These are phyloP conservation scores for Botryotinia narcissicola DNA, from an alignment of 2,329 filamentous ascomycete species.

Conservation along the genomic window DNA sequence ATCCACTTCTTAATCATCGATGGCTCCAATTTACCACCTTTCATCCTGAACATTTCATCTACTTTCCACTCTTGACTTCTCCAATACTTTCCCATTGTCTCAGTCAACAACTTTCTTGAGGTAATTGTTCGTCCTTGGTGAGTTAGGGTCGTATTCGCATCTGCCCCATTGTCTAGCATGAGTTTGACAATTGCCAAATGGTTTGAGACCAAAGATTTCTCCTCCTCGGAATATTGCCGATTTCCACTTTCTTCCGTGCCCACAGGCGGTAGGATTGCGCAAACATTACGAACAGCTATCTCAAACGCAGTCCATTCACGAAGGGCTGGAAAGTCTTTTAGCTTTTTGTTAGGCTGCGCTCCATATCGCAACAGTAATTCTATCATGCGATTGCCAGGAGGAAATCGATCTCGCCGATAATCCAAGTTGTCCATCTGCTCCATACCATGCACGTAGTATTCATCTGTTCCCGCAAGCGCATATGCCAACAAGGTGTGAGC, in stretches of 20 bases:
- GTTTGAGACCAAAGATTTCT: not conserved
- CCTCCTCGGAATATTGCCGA: not conserved
- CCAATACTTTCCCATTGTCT: not conserved
- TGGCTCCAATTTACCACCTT: not conserved
- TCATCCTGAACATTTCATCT: not conserved
- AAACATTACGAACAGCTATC: not conserved
- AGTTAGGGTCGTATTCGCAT: not conserved
- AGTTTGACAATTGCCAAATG: not conserved
- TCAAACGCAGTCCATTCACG: not conserved
- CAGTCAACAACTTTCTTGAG: not conserved
- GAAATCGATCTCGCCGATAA: not conserved
- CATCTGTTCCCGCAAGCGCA: not conserved
- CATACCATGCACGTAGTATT: not conserved
- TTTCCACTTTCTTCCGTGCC: no score
- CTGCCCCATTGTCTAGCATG: not conserved
- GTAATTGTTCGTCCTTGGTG: not conserved
- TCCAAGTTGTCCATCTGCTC: not conserved
- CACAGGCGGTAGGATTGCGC: not conserved
- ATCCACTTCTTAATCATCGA: not conserved
- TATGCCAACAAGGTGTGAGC: not conserved
- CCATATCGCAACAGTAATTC: not conserved
- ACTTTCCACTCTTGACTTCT: not conserved
- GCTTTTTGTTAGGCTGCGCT: not conserved
- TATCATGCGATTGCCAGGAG: not conserved
- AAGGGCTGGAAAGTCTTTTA: not conserved